These are phyloP conservation scores for Dentipellis fragilis DNA, from an alignment of 768 basidiomycete species.

Conservation along the genomic window DNA sequence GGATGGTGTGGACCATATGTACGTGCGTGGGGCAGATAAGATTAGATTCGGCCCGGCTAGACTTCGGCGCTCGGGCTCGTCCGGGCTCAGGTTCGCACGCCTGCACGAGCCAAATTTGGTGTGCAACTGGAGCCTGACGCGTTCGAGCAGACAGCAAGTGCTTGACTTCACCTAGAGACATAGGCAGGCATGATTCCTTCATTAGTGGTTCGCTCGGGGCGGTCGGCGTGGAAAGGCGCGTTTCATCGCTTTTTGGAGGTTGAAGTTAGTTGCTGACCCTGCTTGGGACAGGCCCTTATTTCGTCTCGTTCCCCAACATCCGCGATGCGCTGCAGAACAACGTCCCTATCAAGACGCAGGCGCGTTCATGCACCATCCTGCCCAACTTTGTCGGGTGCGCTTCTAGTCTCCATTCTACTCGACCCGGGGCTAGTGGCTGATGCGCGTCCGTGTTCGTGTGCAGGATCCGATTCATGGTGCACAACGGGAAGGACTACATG, in stretches of 20 bases:
- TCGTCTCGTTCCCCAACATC: slow-evolving; percentile 86
- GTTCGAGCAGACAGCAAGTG: neutral
- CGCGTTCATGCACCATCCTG: slow-evolving; percentile 83
- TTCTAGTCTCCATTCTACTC: neutral
- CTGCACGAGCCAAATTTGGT: neutral
- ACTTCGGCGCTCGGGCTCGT: no score
- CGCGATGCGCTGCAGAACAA: slow-evolving; percentile 72
- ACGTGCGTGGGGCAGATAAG: no score
- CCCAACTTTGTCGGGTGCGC: slow-evolving; percentile 93
- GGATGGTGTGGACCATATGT: no score
- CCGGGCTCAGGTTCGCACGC: neutral
- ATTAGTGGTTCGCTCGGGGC: slow-evolving; percentile 46
- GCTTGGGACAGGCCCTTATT: slow-evolving; percentile 70
- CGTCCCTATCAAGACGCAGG: slow-evolving; percentile 81
- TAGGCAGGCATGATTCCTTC: slow-evolving; percentile 49
- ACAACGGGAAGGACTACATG: slow-evolving; percentile 86
- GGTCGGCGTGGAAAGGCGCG: slow-evolving; percentile 82
- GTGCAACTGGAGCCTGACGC: neutral
- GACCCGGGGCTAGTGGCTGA: neutral
- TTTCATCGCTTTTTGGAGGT: neutral
- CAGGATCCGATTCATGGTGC: slow-evolving; percentile 83
- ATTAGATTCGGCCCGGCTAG: no score
- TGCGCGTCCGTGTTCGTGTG: no score
- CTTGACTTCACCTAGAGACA: neutral
- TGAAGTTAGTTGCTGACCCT: no score